A percentile compares a stretch with the other conserved stretches of the same genome.
Conservation (phyloP, 2,329 filamentous ascomycete species). For the Cercospora zeina region DNA sequence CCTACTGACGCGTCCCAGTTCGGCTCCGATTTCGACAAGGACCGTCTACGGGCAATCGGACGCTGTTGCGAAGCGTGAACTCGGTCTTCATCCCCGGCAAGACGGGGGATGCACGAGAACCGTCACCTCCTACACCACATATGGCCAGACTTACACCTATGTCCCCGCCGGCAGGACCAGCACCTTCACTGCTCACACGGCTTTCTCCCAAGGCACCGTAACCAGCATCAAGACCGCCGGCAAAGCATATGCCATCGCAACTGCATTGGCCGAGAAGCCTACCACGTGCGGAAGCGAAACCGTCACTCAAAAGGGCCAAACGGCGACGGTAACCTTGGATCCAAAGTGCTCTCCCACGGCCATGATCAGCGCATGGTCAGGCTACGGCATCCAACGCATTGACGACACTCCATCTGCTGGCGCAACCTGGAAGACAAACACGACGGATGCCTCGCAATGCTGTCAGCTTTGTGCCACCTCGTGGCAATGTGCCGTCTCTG, state of each 20-base stretch:
- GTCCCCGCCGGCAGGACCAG: constrained; percentile 31
- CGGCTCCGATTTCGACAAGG: constrained; percentile 24
- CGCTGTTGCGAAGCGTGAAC: constrained; percentile 25
- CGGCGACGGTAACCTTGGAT: constrained; percentile 35
- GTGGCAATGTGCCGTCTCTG: constrained; percentile 34
- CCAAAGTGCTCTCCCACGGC: constrained; percentile 38
- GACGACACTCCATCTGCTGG: constrained; percentile 32
- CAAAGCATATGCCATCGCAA: constrained; percentile 37
- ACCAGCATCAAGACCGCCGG: constrained; percentile 37
- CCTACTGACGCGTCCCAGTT: constrained; percentile 16
- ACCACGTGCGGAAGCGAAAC: constrained; percentile 31
- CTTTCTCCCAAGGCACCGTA: constrained; percentile 34
- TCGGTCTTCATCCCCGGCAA: constrained; percentile 28
- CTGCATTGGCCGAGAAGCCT: constrained; percentile 30
- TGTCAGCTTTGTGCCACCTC: constrained; percentile 39
- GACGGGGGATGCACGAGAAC: constrained; percentile 35
- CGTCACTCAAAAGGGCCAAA: constrained; percentile 25
- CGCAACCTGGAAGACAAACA: constrained; percentile 35
- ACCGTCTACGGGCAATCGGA: constrained; percentile 30
- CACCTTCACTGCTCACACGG: constrained; percentile 37
- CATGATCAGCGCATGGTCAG: constrained; percentile 33
- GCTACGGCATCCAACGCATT: constrained; percentile 36
- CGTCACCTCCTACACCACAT: constrained; percentile 35
- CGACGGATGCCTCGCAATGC: constrained; percentile 35
- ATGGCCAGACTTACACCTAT: constrained; percentile 36